Evolutionary conservation across 345 rosid species (phyloP).

Genomic region (Melaleuca quinquenervia): DNA sequence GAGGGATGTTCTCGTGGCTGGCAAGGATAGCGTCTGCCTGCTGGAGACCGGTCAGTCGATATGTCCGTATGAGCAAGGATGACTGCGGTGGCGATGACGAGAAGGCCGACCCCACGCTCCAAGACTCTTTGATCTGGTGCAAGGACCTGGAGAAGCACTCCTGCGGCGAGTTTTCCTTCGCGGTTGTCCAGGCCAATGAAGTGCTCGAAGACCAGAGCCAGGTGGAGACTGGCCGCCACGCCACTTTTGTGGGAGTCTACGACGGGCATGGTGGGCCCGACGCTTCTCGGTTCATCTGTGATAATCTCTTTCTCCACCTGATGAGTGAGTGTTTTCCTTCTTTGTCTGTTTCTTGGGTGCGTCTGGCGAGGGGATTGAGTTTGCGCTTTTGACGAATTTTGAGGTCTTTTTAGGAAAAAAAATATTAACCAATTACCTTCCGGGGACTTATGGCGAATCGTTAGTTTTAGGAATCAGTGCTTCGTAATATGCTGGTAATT

Average conservation of each 20-base stretch:
- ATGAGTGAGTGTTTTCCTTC: slow-evolving; percentile 35
- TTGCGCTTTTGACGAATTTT: not conserved
- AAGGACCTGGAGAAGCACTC: slow-evolving; percentile 69
- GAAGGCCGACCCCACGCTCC: slow-evolving; percentile 14
- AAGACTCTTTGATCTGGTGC: slow-evolving; percentile 61
- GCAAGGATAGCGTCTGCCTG: slow-evolving; percentile 58
- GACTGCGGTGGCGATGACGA: slow-evolving; percentile 2
- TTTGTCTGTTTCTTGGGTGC: not conserved
- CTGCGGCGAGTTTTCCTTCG: slow-evolving; percentile 77
- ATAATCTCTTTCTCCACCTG: slow-evolving; percentile 67
- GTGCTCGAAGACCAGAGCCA: slow-evolving; percentile 83
- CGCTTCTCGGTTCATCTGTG: slow-evolving; percentile 69
- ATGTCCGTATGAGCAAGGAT: slow-evolving; percentile 86
- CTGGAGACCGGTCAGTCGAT: slow-evolving; percentile 60
- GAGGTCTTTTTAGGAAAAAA: not conserved
- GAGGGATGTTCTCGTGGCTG: slow-evolving; percentile 93
- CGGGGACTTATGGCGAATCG: not conserved
- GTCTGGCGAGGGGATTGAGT: not conserved
- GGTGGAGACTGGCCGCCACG: slow-evolving; percentile 60
- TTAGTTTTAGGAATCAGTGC: not conserved
- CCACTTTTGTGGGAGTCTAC: slow-evolving; percentile 74
- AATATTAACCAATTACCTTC: not conserved
- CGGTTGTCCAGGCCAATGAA: slow-evolving; percentile 84
- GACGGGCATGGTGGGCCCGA: slow-evolving; percentile 99
- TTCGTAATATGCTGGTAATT: not conserved